Conservation (phyloP, 495 filamentous ascomycete species). For the Acidiella bohemica region DNA sequence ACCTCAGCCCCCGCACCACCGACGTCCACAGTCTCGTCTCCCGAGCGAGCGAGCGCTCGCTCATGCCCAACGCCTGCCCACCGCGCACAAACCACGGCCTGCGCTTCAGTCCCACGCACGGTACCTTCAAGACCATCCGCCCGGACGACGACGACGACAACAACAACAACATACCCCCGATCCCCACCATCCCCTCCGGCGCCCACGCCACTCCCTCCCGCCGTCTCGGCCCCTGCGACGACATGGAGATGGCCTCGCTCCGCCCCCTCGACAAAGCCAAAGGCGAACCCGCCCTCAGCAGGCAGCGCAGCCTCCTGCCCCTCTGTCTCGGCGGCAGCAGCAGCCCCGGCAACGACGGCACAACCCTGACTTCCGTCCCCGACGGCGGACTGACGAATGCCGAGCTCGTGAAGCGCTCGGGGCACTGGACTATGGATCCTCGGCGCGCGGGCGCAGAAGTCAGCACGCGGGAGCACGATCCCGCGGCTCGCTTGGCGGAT, state of each 20-base stretch:
- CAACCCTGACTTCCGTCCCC: neutral
- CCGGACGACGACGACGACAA: neutral
- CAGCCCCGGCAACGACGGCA: neutral
- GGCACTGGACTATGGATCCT: slow-evolving; percentile 7
- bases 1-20: neutral
- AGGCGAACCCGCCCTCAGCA: neutral
- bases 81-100: neutral
- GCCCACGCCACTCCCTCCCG: neutral
- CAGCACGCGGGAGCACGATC: neutral
- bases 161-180: no score
- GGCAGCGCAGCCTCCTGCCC: neutral
- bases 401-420: slow-evolving; percentile 7
- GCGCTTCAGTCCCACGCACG: neutral
- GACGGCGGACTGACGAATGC: slow-evolving; percentile 8
- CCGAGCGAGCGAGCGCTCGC: neutral
- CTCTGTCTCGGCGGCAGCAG: neutral
- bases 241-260: slow-evolving; percentile 1
- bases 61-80: neutral
- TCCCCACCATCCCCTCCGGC: no score
- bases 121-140: neutral
- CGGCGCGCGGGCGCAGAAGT: slow-evolving; percentile 1
- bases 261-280: neutral
- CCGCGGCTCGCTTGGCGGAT: neutral
- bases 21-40: neutral
- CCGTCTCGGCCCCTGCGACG: neutral